Base-by-base conservation (phyloP, 129 eudicot species). In the Flaveria ramosissima region DNA sequence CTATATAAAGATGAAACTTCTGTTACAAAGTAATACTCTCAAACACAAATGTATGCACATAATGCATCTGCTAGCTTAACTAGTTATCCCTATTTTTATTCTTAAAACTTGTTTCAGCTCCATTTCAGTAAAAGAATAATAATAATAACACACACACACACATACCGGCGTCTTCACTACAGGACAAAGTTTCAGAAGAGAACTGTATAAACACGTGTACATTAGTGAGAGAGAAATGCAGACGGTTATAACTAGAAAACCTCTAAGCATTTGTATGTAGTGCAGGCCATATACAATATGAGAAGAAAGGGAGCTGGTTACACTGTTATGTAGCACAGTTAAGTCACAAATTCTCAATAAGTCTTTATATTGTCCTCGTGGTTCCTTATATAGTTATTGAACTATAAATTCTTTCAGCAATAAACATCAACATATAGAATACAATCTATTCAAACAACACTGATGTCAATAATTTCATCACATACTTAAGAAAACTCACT, bases 111-210 rank as follows among this genome's bases (percentile, higher is more conserved):
- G 43, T 46, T 78, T 70, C 70, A 39, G 30, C 51, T 59, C 71
- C 52, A 78, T 46, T 69, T 78, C 50, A 61, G 63, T 50, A 32
- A 76, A 9, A n/a, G n/a, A n/a, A n/a, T n/a, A n/a, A n/a, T n/a
- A n/a, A n/a, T n/a, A n/a, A n/a, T n/a, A n/a, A 4, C 19, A 15
- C 56, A 50, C 56, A 15, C 0, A 3, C 14, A 11, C 51, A 11
- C 16, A 46, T 11, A 12, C 4, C 16, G 51, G 51, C 15, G 3
- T 30, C 36, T 30, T 30, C 4, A 30, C 4, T 30, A 46, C 4
- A 13, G 10, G 13, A n/a, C n/a, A n/a, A 46, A 46, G 0, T 10
- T 46, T 46, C 10, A 46, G 0, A 1, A 7, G 12, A 43, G 12
- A 46, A 11, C 51, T 0, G 2, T 16, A 2, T 46, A 46, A 46